Conservation (phyloP, 1,284 basidiomycete genomes). For the Pascua sp. region DNA sequence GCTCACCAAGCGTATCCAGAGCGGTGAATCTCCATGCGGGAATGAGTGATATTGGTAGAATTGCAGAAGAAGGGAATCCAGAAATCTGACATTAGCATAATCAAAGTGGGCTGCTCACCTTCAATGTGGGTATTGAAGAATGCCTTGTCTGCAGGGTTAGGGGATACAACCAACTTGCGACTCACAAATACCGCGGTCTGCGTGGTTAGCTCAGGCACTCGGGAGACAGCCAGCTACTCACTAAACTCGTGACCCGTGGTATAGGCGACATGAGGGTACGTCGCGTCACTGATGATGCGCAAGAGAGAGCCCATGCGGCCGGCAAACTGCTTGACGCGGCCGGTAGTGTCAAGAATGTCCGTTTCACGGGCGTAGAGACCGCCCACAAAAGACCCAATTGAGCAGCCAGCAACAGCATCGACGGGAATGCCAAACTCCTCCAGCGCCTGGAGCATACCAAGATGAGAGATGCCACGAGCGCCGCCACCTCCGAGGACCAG, state of each 20-base stretch:
- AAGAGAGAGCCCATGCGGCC: conserved; percentile 89
- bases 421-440: conserved; percentile 91
- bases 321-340: conserved; percentile 67
- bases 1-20: conserved; percentile 87
- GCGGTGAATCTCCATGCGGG: conserved; percentile 94
- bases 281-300: conserved; percentile 91
- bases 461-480: conserved; percentile 88
- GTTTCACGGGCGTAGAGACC: conserved; percentile 93
- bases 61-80: conserved; percentile 99
- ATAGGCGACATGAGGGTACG: conserved; percentile 95
- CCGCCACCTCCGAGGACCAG: conserved; percentile 94
- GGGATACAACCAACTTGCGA: too few species aligned
- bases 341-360: conserved; percentile 79
- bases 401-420: conserved; percentile 82
- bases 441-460: conserved; percentile 83
- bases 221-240: not conserved
- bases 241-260: conserved; percentile 92
- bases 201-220: conserved; percentile 12
- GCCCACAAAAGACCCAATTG: conserved; percentile 91
- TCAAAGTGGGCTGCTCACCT: conserved; percentile 28
- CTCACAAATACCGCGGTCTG: conserved; percentile 40
- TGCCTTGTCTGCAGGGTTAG: conserved; percentile 38
- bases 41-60: conserved; percentile 97
- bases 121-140: conserved; percentile 96
- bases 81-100: conserved; percentile 61